Conservation (phyloP, 495 filamentous ascomycete genomes). For the Penicillium herquei region DNA sequence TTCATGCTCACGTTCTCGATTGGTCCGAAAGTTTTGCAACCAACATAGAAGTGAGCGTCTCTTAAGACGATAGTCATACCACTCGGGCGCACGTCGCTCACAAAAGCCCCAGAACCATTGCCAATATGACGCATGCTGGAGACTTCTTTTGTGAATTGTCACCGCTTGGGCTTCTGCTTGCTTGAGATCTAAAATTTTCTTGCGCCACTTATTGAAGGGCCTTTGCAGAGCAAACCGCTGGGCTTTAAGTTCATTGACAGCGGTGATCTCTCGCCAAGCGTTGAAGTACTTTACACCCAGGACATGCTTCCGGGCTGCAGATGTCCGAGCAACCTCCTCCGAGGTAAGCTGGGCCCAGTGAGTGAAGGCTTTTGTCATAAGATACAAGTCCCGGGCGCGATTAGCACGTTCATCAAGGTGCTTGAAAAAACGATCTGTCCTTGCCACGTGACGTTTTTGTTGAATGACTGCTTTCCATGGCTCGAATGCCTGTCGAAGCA, state of each 20-base stretch:
- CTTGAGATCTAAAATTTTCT: conserved; percentile 34
- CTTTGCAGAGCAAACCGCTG: conserved; percentile 58
- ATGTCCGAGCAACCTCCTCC: conserved; percentile 59
- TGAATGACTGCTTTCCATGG: conserved; percentile 54
- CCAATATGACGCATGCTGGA: conserved; percentile 48
- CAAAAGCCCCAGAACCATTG: conserved; percentile 57
- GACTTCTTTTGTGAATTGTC: conserved; percentile 39
- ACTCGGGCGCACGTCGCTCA: conserved; percentile 53
- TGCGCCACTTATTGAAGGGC: conserved; percentile 57
- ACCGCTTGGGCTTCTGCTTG: conserved; percentile 40
- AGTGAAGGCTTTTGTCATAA: conserved; percentile 69
- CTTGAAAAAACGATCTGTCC: conserved; percentile 60
- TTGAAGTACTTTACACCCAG: conserved; percentile 71
- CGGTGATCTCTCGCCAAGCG: conserved; percentile 73
- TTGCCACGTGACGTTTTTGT: conserved; percentile 43
- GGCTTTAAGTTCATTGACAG: conserved; percentile 66
- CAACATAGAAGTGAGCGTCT: conserved; percentile 45
- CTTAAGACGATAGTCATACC: conserved; percentile 49
- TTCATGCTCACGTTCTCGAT: conserved; percentile 42
- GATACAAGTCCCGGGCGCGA: conserved; percentile 61
- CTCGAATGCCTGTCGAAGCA: conserved; percentile 57
- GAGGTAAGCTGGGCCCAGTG: conserved; percentile 67
- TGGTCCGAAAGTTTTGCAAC: conserved; percentile 44
- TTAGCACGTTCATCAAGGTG: conserved; percentile 59
- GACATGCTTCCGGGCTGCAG: conserved; percentile 64